Evolutionary conservation across 2,329 filamentous ascomycete species (phyloP), one percentile per base, ranked within the genome.

Genomic region (Aspergillus pseudoglaucus): DNA sequence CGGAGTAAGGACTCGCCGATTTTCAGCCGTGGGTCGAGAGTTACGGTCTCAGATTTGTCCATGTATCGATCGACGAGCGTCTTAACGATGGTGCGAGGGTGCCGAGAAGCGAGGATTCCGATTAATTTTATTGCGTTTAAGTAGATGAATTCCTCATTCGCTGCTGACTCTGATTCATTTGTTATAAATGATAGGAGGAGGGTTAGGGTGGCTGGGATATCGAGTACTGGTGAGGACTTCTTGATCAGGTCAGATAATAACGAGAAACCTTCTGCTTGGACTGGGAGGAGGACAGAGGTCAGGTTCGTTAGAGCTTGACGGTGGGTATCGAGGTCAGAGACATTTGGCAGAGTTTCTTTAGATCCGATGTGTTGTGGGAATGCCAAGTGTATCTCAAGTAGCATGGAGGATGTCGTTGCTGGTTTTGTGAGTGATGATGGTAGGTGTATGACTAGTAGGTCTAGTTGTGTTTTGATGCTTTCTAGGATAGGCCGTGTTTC

Each of bases 251-350:
- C 57, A 4, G 67, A 69, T 3, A 73, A 54, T 3, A 71, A 56
- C 1, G 67, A 67, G 38, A 73, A 68, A 14, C 70, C 70, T 50
- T 73, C 69, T 23, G 67, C 70, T 51, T 73, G 69, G 1, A 73
- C 64, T 1, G 70, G 70, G 4, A 67, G 66, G 10, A 72, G 56
- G 12, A 66, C 55, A 2, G 70, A 72, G 32, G 63, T 66, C 37
- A 73, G 61, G 47, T 69, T 66, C 18, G 55, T 55, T n/a, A 73
- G 50, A 12, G 69, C 70, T 48, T 68, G 67, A 25, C 67, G 67
- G 48, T 73, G 69, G 3, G 53, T 66, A 41, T 71, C 64, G 40
- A 71, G 63, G 44, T 72, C 70, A 3, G 61, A 59, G 7, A 61
- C 51, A 35, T 65, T 60, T n/a, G 57, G 43, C 8, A 56, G 53